Evolutionary conservation across 1,284 basidiomycete species (phyloP).

Genomic region (Ustilago lituana): DNA sequence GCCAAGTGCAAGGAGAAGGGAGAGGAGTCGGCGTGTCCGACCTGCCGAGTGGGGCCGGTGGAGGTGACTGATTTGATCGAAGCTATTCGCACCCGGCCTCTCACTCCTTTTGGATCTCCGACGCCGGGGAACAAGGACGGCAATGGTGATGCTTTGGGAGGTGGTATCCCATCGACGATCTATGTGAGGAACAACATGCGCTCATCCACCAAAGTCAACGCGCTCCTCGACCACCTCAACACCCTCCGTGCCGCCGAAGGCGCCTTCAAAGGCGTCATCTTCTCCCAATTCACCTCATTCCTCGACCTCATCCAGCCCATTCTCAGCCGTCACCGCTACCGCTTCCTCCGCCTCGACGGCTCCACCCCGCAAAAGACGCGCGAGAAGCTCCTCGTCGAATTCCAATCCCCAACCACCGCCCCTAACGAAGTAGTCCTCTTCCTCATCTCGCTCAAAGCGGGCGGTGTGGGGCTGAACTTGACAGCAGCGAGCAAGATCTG

Average conservation of each 20-base stretch:
- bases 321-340: slow-evolving; percentile 46
- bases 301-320: slow-evolving; percentile 63
- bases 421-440: slow-evolving; percentile 78
- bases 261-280: slow-evolving; percentile 67
- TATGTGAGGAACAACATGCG: slow-evolving; percentile 78
- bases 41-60: slow-evolving; percentile 59
- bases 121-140: background rate
- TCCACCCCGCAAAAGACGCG: slow-evolving; percentile 88
- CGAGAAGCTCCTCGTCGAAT: slow-evolving; percentile 77
- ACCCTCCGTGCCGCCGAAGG: slow-evolving; percentile 69
- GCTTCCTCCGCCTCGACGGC: slow-evolving; percentile 77
- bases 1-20: slow-evolving; percentile 75
- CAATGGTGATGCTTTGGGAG: background rate
- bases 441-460: slow-evolving; percentile 89
- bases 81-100: slow-evolving; percentile 62
- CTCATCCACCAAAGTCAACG: slow-evolving; percentile 86
- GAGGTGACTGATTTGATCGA: slow-evolving; percentile 74
- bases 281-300: slow-evolving; percentile 69
- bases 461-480: slow-evolving; percentile 79
- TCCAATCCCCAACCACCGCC: slow-evolving; percentile 78
- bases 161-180: slow-evolving; percentile 10
- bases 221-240: slow-evolving; percentile 77
- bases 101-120: background rate
- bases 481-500: slow-evolving; percentile 64
- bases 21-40: slow-evolving; percentile 71